A percentile compares a stretch with the other conserved stretches of the same genome.
These are phyloP conservation scores for Epithemia pelagica DNA, from an alignment of 108 stramenopile species.

Conservation along the genomic window DNA sequence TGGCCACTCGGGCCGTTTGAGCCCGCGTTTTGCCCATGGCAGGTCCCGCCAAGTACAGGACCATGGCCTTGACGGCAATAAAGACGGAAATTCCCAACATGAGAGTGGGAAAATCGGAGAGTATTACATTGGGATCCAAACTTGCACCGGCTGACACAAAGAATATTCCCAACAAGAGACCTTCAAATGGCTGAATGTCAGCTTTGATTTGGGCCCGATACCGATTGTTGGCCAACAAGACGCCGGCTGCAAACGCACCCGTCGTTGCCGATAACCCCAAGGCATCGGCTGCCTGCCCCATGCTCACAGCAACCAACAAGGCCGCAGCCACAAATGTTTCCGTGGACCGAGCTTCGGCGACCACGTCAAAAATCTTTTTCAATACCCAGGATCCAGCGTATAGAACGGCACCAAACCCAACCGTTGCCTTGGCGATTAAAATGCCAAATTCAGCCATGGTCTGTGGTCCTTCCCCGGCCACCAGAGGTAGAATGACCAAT, in stretches of 20 bases:
- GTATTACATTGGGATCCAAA: constrained; percentile 48
- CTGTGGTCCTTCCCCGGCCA: constrained; percentile 46
- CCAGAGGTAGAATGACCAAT: constrained; percentile 53
- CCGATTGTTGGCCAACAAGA: constrained; percentile 61
- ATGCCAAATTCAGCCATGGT: constrained; percentile 52
- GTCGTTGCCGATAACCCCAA: constrained; percentile 65
- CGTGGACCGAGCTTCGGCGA: constrained; percentile 47
- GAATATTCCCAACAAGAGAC: constrained; percentile 67
- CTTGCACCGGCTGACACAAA: constrained; percentile 70
- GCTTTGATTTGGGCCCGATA: constrained; percentile 76
- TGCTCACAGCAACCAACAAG: constrained; percentile 58
- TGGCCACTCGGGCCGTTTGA: constrained; percentile 28
- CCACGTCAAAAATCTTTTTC: constrained; percentile 35
- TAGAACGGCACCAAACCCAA: constrained; percentile 59
- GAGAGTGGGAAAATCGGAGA: constrained; percentile 49
- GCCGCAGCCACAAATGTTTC: constrained; percentile 72
- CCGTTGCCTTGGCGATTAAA: constrained; percentile 53
- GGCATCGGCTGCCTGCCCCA: constrained; percentile 51
- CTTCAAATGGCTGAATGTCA: constrained; percentile 70
- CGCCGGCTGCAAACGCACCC: constrained; percentile 81
- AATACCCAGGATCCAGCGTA: constrained; percentile 43
- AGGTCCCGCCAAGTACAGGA: constrained; percentile 4
- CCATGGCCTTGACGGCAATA: constrained; percentile 37
- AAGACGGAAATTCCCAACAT: constrained; percentile 42
- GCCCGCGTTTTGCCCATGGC: constrained; percentile 48